Evolutionary conservation across 805 yeast species (phyloP).

Genomic region (Metschnikowia cubensis): DNA sequence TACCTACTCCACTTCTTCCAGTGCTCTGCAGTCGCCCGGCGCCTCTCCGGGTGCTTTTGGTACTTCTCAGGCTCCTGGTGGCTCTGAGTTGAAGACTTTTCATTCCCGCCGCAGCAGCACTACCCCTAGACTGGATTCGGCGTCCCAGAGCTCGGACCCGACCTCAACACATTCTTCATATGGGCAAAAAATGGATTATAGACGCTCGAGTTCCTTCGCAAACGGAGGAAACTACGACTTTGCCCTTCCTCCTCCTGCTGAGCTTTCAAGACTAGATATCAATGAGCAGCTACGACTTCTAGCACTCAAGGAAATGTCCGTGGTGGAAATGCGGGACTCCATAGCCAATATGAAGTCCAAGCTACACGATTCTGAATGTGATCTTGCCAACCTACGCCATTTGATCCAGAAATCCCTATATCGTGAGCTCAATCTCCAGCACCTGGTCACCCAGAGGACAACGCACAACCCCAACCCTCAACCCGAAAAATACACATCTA

Average conservation of each 20-base stretch:
- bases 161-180: neutral
- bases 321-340: slow-evolving; percentile 59
- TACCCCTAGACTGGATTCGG: neutral
- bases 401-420: slow-evolving; percentile 45
- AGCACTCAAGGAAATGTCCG: slow-evolving; percentile 66
- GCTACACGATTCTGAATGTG: slow-evolving; percentile 43
- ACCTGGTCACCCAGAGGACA: neutral
- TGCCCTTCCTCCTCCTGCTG: slow-evolving; percentile 30
- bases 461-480: neutral
- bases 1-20: neutral
- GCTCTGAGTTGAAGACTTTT: neutral
- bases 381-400: slow-evolving; percentile 48
- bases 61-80: neutral
- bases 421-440: slow-evolving; percentile 29
- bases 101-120: slow-evolving; percentile 5
- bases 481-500: neutral
- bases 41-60: neutral
- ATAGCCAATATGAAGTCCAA: slow-evolving; percentile 41
- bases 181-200: neutral
- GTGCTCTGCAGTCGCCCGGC: neutral
- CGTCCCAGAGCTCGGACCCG: neutral
- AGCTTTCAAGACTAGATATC: slow-evolving; percentile 28
- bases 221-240: slow-evolving; percentile 16
- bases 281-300: slow-evolving; percentile 54
- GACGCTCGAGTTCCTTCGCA: neutral